Conservation (phyloP, 148 eudicot species). For the Camellia granthamiana region DNA sequence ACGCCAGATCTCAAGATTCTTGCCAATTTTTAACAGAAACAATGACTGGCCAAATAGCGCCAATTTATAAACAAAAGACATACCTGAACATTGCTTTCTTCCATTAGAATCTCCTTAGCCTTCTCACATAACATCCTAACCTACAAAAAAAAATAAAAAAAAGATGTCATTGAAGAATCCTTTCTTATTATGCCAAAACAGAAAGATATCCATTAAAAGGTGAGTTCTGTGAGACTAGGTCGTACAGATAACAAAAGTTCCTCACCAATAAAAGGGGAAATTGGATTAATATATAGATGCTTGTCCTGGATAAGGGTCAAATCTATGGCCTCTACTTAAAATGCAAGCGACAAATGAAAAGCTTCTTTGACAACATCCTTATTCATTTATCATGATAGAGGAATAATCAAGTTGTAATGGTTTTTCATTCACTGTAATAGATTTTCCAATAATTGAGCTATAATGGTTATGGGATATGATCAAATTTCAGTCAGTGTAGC, state of each 20-base stretch:
- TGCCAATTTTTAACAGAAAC: background rate
- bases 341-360: background rate
- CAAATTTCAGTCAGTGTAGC: no score
- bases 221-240: background rate
- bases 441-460: background rate
- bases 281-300: background rate
- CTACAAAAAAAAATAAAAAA: constrained; percentile 31
- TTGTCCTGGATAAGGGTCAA: background rate
- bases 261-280: background rate
- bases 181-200: background rate
- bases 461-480: no score
- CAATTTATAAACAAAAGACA: constrained; percentile 8
- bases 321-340: background rate
- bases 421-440: background rate
- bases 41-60: background rate
- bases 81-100: constrained; percentile 98
- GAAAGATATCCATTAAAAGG: background rate
- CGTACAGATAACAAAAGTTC: background rate
- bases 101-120: constrained; percentile 93
- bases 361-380: background rate
- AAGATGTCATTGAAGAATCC: constrained; percentile 7
- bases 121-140: constrained; percentile 79
- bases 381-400: background rate
- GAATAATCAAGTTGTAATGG: background rate
- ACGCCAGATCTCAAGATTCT: background rate